Evolutionary conservation across 2,329 filamentous ascomycete genomes (phyloP).

Genomic region (Macrophomina phaseolina): DNA sequence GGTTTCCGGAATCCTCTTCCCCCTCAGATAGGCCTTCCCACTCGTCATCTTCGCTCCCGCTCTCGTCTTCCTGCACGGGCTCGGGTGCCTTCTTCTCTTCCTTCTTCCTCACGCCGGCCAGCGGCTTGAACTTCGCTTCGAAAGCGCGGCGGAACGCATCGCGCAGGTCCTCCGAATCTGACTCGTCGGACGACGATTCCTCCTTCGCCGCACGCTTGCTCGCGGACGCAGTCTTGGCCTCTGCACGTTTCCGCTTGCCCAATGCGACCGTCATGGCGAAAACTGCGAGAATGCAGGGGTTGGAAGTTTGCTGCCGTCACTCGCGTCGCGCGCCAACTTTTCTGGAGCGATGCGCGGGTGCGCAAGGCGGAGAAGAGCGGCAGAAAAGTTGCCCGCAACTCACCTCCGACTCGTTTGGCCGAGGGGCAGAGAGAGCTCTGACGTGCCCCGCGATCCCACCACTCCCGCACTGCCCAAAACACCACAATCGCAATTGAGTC

Average conservation of each 20-base stretch:
- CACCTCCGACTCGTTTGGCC: not conserved
- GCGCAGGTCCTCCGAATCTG: conserved; percentile 63
- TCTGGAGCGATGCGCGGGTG: not conserved
- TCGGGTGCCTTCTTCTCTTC: conserved; percentile 38
- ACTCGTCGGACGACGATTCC: conserved; percentile 30
- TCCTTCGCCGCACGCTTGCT: conserved; percentile 27
- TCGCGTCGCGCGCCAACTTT: not conserved
- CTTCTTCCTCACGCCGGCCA: conserved; percentile 53
- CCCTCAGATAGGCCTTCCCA: conserved; percentile 69
- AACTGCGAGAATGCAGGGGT: too few species aligned
- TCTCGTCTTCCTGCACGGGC: conserved; percentile 36
- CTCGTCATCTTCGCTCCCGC: conserved; percentile 42
- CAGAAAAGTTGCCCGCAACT: conserved; percentile 7
- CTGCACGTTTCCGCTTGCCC: conserved; percentile 53
- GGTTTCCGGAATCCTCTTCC: conserved; percentile 40
- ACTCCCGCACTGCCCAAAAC: too few species aligned
- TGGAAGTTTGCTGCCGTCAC: not conserved
- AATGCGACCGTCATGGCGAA: conserved; percentile 35
- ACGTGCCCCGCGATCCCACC: not conserved
- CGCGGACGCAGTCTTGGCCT: conserved; percentile 28
- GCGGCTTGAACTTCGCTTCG: conserved; percentile 82
- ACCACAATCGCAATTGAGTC: not conserved
- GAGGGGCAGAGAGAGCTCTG: not conserved
- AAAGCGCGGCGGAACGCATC: conserved; percentile 84
- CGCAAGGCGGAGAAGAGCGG: conserved; percentile 7